Evolutionary conservation across 768 basidiomycete species (phyloP).

Genomic region (Kwoniella shandongensis): DNA sequence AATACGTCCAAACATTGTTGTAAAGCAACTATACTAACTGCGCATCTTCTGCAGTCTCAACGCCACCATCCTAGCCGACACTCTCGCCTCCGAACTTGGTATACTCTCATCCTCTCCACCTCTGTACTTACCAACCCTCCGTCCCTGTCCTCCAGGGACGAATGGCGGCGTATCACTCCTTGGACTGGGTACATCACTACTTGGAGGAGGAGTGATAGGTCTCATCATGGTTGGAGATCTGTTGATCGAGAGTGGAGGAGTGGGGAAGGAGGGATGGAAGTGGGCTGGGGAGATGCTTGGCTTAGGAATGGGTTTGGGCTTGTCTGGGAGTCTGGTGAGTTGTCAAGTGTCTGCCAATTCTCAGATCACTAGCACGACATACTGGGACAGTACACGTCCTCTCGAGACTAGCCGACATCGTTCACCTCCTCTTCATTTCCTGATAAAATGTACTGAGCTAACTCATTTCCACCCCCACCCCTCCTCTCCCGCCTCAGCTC

Average conservation of each 20-base stretch:
- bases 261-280: slow-evolving; percentile 24
- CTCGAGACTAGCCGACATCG: no score
- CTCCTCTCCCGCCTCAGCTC: slow-evolving; percentile 59
- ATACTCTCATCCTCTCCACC: slow-evolving; percentile 69
- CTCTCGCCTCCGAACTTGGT: slow-evolving; percentile 88
- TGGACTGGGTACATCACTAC: slow-evolving; percentile 71
- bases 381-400: no score
- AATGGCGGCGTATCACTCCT: slow-evolving; percentile 79
- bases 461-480: no score
- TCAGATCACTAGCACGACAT: not conserved
- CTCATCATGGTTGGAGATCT: slow-evolving; percentile 62
- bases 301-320: slow-evolving; percentile 69
- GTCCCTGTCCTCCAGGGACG: slow-evolving; percentile 77
- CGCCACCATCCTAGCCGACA: slow-evolving; percentile 85
- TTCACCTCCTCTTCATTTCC: no score
- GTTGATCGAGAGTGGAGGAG: slow-evolving; percentile 61
- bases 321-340: slow-evolving; percentile 75
- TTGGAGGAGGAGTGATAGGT: slow-evolving; percentile 75
- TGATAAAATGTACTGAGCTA: no score
- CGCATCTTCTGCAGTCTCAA: slow-evolving; percentile 65
- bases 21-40: no score
- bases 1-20: no score
- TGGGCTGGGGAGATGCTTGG: slow-evolving; percentile 58
- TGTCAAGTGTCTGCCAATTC: no score
- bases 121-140: slow-evolving; percentile 73